These are phyloP conservation scores for Nicotiana tabacum DNA, from an alignment of 257 asterid species.

Conservation along the genomic window DNA sequence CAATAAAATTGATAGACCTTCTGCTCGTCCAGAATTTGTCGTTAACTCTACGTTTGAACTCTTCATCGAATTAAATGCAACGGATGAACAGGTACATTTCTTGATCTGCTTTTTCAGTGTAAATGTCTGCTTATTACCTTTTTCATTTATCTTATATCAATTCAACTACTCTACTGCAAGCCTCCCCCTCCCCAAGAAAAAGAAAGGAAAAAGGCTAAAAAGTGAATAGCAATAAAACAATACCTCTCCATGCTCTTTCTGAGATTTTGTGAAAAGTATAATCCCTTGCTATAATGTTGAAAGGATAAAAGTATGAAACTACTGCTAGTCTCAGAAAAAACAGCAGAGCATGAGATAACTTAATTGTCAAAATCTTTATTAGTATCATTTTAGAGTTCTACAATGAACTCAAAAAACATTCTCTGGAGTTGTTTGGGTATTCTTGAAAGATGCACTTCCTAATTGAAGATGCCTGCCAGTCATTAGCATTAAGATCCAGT, in stretches of 20 bases:
- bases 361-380: neutral
- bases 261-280: neutral
- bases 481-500: neutral
- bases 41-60: slow-evolving; percentile 91
- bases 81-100: slow-evolving; percentile 84
- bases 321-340: neutral
- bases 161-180: neutral
- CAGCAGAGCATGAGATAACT: neutral
- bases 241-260: neutral
- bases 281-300: neutral
- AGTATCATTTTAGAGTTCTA: neutral
- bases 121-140: neutral
- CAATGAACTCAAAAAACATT: neutral
- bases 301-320: neutral
- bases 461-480: neutral
- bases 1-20: slow-evolving; percentile 91
- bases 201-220: neutral
- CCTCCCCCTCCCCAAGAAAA: neutral
- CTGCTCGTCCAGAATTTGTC: slow-evolving; percentile 96
- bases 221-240: neutral
- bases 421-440: neutral
- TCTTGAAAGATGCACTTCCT: neutral
- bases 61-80: slow-evolving; percentile 89
- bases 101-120: slow-evolving; percentile 1
- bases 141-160: neutral